Conservation (phyloP, 78 protist genomes). For the Pelomyxa schiedti region DNA sequence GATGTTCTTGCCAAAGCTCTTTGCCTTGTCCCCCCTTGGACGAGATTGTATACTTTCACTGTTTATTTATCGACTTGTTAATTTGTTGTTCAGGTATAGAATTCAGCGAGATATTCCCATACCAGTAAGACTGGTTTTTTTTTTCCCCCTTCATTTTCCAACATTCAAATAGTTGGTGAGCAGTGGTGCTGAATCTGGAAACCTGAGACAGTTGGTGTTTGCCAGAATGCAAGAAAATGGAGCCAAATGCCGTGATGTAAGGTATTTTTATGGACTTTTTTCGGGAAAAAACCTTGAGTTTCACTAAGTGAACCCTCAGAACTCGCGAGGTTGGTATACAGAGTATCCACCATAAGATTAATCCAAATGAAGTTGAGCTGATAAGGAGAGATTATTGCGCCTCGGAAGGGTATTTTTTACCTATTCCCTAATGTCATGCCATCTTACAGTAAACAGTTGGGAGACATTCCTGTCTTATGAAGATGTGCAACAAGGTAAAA, state of each 20-base stretch:
- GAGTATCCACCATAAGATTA: conserved; percentile 43
- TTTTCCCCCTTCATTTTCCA: no score
- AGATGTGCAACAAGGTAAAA: no score
- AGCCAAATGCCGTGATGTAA: conserved; percentile 63
- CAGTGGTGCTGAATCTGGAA: conserved; percentile 86
- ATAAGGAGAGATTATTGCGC: conserved; percentile 87
- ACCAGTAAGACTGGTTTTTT: no score
- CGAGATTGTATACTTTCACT: conserved; percentile 83
- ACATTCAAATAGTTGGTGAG: no score
- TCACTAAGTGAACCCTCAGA: not conserved
- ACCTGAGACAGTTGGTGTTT: conserved; percentile 77
- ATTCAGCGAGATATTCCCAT: conserved; percentile 93
- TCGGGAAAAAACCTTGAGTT: no score
- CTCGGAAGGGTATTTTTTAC: no score
- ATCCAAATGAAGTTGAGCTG: conserved; percentile 77
- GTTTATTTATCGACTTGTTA: no score
- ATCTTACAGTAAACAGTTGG: no score
- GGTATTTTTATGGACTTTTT: conserved; percentile 57
- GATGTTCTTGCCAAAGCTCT: conserved; percentile 66
- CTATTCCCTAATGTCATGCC: no score
- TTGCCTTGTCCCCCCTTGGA: conserved; percentile 91
- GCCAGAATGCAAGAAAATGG: conserved; percentile 66
- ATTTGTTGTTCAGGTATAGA: no score
- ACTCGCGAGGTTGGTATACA: conserved; percentile 75
- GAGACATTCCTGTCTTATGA: conserved; percentile 92